These are phyloP conservation scores for Protomyces arabidopsidicola DNA, from an alignment of 1,139 yeast species.

Conservation along the genomic window DNA sequence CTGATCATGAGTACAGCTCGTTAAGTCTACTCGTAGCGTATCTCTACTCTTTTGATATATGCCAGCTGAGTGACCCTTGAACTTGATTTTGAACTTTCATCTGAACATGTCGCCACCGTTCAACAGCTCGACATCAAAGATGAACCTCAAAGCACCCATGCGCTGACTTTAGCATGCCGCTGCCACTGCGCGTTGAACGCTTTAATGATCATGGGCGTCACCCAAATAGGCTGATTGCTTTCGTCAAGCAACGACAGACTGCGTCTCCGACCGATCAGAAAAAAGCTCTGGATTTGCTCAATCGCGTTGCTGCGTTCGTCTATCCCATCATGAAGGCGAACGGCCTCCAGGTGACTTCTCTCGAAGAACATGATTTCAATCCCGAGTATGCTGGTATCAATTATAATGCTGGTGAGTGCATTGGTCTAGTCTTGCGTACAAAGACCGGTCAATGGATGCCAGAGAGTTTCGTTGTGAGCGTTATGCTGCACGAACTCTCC, in stretches of 20 bases:
- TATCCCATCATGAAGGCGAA: conserved; percentile 33
- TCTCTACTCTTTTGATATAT: no score
- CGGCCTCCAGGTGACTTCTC: conserved; percentile 32
- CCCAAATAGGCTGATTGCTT: conserved; percentile 29
- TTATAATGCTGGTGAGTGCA: conserved; percentile 34
- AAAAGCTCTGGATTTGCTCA: conserved; percentile 23
- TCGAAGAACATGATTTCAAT: conserved; percentile 33
- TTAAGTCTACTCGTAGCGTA: no score
- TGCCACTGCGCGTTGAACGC: conserved; percentile 51
- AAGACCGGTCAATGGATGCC: conserved; percentile 31
- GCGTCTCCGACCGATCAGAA: conserved; percentile 29
- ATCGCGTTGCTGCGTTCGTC: conserved; percentile 34
- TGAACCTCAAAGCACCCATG: no score
- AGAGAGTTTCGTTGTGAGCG: conserved; percentile 33
- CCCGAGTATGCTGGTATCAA: conserved; percentile 33
- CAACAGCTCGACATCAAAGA: no score
- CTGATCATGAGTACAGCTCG: no score
- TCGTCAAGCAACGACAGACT: conserved; percentile 31
- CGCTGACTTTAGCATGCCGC: neutral
- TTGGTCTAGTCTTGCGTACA: conserved; percentile 32
- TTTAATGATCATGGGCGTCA: conserved; percentile 26
- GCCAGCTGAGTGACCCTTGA: no score
- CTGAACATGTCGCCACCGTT: no score
- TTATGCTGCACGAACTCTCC: conserved; percentile 34
- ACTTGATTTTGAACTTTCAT: no score